A percentile compares a stretch with the other conserved stretches of the same genome.
Conservation (phyloP, 2,329 filamentous ascomycete genomes). For the Geosmithia flava region DNA sequence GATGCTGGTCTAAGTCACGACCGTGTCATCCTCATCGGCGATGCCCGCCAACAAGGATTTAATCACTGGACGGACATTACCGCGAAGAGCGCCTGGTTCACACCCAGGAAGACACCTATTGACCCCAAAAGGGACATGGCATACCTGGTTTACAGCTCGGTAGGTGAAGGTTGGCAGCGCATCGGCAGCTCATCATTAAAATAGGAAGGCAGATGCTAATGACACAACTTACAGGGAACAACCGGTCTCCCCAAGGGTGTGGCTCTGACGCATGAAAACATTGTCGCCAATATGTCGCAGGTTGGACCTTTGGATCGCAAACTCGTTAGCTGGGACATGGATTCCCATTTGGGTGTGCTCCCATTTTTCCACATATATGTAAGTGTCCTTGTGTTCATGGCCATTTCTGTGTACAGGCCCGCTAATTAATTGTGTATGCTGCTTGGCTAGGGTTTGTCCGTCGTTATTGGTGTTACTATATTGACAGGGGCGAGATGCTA, state of each 20-base stretch:
- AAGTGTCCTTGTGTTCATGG: not conserved
- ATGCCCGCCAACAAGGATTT: constrained; percentile 46
- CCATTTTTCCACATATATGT: constrained; percentile 66
- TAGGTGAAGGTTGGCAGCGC: constrained; percentile 7
- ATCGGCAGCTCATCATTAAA: too few relatives aligned
- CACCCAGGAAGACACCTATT: constrained; percentile 43
- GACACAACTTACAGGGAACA: constrained; percentile 44
- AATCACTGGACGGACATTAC: constrained; percentile 64
- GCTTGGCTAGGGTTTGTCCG: constrained; percentile 14
- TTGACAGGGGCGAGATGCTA: constrained; percentile 59
- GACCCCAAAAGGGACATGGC: constrained; percentile 62
- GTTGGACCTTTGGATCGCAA: constrained; percentile 36
- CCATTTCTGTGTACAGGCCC: not conserved
- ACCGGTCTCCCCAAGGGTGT: constrained; percentile 90
- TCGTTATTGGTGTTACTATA: constrained; percentile 15
- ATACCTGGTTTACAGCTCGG: constrained; percentile 74
- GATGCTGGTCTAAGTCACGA: constrained; percentile 58
- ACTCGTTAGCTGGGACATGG: constrained; percentile 47
- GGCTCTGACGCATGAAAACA: constrained; percentile 71
- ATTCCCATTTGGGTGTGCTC: constrained; percentile 65
- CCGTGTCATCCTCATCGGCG: constrained; percentile 65
- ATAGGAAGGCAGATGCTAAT: not conserved
- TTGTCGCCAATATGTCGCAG: constrained; percentile 62
- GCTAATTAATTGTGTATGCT: not conserved
- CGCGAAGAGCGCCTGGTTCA: constrained; percentile 39